Base-by-base conservation (phyloP, 2,329 filamentous ascomycete species). In the Trichoderma semiorbis region DNA sequence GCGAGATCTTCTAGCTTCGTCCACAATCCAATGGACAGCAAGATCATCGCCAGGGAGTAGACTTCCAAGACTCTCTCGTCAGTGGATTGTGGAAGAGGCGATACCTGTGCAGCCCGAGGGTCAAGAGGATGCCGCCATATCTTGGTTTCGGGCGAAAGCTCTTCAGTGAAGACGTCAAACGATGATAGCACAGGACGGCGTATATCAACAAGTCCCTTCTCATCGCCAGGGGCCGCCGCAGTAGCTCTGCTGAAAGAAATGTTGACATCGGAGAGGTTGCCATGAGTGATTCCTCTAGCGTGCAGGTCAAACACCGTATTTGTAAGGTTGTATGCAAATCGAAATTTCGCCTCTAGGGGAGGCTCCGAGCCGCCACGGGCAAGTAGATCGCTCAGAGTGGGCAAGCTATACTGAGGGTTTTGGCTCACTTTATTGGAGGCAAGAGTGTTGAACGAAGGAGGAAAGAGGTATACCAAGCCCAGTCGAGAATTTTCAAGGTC, bases 21-120 rank as follows among this genome's bases (percentile, higher is more conserved):
- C 93, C 93, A 95, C 10, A 95, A 81, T 7, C 93, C 93, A 68
- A 95, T 89, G 7, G 93, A 93, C 3, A 94, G 83, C 0, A 95
- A 84, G 5, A 94, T 82, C 82, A 94, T 88, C 21, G 91, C 91
- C 1, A 95, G 84, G 7, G 91, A 90, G 78, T 94, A 94, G 2
- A 95, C 82, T 73, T 95, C 93, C 36, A 89, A 82, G 1, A 88
- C 85, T 50, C 89, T 87, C 53, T 86, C 86, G 69, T 90, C 88
- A 1, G 86, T 83, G 6, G 84, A 85, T 55, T 82, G 83, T 5
- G 80, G 77, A 11, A 88, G 78, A 0, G 85, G 84, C 0, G 87
- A 87, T 26, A 84, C 80, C 5, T 83, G 78, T 0, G 85, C 85
- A 4, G 83, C 85, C 14, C 85, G 82, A 5, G 88, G 88, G 75